phyloP scores from a whole-genome alignment of 129 eudicot species.

The Flaveria trinervia region DNA sequence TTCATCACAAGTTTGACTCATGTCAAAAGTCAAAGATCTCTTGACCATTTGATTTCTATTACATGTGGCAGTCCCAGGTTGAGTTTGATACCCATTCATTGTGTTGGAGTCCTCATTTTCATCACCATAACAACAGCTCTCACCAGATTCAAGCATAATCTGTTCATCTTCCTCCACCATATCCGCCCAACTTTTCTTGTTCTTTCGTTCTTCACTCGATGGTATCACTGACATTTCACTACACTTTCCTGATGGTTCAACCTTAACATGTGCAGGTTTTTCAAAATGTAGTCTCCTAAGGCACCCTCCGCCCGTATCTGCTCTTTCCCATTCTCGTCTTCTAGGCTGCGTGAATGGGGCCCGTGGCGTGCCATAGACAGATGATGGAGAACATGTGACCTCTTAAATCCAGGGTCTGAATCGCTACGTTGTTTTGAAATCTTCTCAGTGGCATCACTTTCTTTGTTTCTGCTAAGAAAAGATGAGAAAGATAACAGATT shows the following conservation, averaged over 20 bases:
- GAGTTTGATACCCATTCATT: slow-evolving; percentile 49
- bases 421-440: slow-evolving; percentile 13
- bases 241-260: slow-evolving; percentile 4
- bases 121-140: slow-evolving; percentile 23
- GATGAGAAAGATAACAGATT: slow-evolving; percentile 38
- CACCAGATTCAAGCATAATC: slow-evolving; percentile 31
- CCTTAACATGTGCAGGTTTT: slow-evolving; percentile 26
- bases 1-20: slow-evolving; percentile 24
- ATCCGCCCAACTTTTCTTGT: slow-evolving; percentile 89
- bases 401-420: slow-evolving; percentile 28
- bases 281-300: slow-evolving; percentile 49
- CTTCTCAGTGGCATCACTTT: slow-evolving; percentile 18
- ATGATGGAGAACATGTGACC: slow-evolving; percentile 36
- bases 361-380: slow-evolving; percentile 31
- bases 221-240: slow-evolving; percentile 22
- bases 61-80: slow-evolving; percentile 42
- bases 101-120: slow-evolving; percentile 53
- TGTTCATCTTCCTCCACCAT: slow-evolving; percentile 89
- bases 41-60: slow-evolving; percentile 28
- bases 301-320: slow-evolving; percentile 39
- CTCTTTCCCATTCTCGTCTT: slow-evolving; percentile 29
- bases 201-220: slow-evolving; percentile 21
- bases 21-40: slow-evolving; percentile 42
- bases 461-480: slow-evolving; percentile 34
- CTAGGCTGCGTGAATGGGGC: slow-evolving; percentile 62